phyloP scores from a whole-genome alignment of 2,329 filamentous ascomycete species.

The Cladosporium sp. region DNA sequence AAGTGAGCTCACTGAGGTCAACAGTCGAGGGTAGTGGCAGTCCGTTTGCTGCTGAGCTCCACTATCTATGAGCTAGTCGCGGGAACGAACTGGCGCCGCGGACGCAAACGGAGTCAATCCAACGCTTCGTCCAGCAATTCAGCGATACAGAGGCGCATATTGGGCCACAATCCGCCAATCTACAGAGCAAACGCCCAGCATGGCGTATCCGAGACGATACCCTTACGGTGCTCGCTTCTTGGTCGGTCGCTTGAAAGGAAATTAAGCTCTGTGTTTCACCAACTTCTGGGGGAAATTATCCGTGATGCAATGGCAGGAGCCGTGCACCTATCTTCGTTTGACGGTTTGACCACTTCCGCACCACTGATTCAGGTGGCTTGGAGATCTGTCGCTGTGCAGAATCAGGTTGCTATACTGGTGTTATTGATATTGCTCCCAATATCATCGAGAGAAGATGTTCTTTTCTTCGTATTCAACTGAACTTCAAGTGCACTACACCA shows the following conservation, averaged over 20 bases:
- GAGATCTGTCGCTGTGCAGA: neutral
- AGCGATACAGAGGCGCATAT: neutral
- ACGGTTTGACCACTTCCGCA: constrained; percentile 9
- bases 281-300: constrained; percentile 9
- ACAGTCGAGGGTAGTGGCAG: constrained; percentile 6
- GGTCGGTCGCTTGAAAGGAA: constrained; percentile 7
- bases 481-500: neutral
- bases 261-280: constrained; percentile 16
- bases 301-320: constrained; percentile 6
- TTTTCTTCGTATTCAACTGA: neutral
- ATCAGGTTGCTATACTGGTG: neutral
- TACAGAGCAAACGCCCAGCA: constrained; percentile 1
- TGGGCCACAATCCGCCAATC: neutral
- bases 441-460: neutral
- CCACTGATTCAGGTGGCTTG: constrained; percentile 3
- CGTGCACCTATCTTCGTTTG: constrained; percentile 4
- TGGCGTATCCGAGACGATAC: constrained; percentile 5
- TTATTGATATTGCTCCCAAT: neutral
- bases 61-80: constrained; percentile 8
- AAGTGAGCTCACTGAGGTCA: constrained; percentile 5
- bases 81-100: constrained; percentile 5
- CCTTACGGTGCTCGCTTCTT: neutral
- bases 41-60: constrained; percentile 1
- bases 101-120: neutral
- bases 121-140: neutral